Percentiles rank a stretch among this genome's conserved stretches.
Conservation (phyloP, 306 rosid species). For the Cucurbita moschata region DNA sequence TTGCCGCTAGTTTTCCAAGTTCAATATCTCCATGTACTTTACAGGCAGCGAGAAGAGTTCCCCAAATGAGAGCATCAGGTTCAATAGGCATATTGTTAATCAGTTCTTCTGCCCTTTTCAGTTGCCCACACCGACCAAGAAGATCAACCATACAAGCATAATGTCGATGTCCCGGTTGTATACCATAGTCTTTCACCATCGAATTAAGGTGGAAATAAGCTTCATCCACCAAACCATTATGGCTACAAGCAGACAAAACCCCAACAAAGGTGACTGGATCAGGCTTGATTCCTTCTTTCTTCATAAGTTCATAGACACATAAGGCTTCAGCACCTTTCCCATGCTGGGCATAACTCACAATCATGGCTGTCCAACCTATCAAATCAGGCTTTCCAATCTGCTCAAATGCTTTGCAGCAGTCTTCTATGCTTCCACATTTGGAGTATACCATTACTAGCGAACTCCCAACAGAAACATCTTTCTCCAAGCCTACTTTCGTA, state of each 20-base stretch:
- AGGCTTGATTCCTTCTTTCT: conserved; percentile 48
- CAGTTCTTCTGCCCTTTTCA: conserved; percentile 49
- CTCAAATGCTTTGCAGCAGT: conserved; percentile 49
- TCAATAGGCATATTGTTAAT: conserved; percentile 38
- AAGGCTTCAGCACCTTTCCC: conserved; percentile 65
- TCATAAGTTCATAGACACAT: conserved; percentile 47
- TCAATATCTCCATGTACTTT: conserved; percentile 56
- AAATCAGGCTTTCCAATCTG: conserved; percentile 50
- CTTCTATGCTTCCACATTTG: conserved; percentile 52
- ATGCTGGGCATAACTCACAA: conserved; percentile 61
- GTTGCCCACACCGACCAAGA: conserved; percentile 57
- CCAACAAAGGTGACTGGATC: conserved; percentile 71
- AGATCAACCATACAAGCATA: conserved; percentile 71
- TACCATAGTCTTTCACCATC: conserved; percentile 35
- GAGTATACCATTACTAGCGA: conserved; percentile 66
- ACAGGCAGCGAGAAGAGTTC: conserved; percentile 64
- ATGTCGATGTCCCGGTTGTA: conserved; percentile 49
- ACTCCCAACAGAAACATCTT: conserved; percentile 50
- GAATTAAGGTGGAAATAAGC: conserved; percentile 51
- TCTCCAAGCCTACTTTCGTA: conserved; percentile 34
- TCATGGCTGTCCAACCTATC: conserved; percentile 64
- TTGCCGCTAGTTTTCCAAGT: conserved; percentile 51
- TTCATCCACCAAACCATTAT: conserved; percentile 58
- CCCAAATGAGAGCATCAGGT: conserved; percentile 58
- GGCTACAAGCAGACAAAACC: conserved; percentile 59